A percentile compares a stretch with the other conserved stretches of the same genome.
Conservation (phyloP, 768 basidiomycete species). For the Pleurotus salmoneostramineus region DNA sequence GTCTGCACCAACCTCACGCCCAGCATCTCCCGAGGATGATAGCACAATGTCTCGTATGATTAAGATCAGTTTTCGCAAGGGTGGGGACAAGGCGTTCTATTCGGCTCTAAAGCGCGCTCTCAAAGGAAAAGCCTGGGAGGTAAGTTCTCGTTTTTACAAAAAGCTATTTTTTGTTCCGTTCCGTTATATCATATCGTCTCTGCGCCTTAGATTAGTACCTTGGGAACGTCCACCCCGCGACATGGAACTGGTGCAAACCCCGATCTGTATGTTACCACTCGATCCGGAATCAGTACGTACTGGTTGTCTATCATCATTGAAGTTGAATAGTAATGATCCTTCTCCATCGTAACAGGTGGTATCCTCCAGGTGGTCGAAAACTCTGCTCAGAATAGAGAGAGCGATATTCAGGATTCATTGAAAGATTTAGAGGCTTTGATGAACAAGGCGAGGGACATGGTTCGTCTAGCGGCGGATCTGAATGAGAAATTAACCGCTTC, state of each 20-base stretch:
- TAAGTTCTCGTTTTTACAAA: slow-evolving; percentile 15
- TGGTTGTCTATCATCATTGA: background rate
- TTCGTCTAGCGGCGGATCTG: slow-evolving; percentile 81
- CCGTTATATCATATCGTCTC: background rate
- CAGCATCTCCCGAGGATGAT: slow-evolving; percentile 42
- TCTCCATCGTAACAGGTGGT: slow-evolving; percentile 48
- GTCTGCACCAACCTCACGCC: slow-evolving; percentile 66
- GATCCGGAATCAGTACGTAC: slow-evolving; percentile 50
- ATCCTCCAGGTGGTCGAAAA: slow-evolving; percentile 76
- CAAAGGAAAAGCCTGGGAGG: slow-evolving; percentile 75
- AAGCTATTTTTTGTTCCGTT: background rate
- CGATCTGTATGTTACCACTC: slow-evolving; percentile 14
- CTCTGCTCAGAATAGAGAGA: slow-evolving; percentile 57
- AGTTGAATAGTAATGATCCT: slow-evolving; percentile 6
- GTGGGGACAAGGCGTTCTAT: slow-evolving; percentile 86
- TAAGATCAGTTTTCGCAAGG: slow-evolving; percentile 87
- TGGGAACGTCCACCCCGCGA: slow-evolving; percentile 1
- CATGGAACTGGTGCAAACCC: background rate
- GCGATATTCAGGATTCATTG: slow-evolving; percentile 71
- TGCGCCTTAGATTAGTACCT: background rate
- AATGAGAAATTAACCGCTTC: slow-evolving; percentile 72
- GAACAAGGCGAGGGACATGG: slow-evolving; percentile 92
- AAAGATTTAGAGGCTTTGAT: slow-evolving; percentile 88
- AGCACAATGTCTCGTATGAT: slow-evolving; percentile 44
- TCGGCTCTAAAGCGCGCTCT: slow-evolving; percentile 67